These are phyloP conservation scores for Echinosophora koreensis DNA, from an alignment of 306 rosid genomes.

Conservation along the genomic window DNA sequence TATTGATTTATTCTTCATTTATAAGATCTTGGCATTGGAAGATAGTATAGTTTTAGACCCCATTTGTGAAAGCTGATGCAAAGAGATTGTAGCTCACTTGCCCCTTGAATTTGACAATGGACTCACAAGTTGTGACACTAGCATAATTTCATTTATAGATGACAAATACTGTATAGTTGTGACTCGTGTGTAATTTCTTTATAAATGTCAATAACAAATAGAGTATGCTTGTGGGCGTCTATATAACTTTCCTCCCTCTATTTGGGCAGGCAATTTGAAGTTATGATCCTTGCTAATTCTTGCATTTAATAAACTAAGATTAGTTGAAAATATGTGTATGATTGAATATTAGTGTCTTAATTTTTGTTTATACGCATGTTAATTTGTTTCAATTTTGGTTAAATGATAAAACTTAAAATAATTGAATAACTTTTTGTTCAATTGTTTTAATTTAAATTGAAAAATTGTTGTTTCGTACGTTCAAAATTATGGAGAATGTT, in stretches of 20 bases:
- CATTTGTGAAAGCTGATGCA: slow-evolving; percentile 40
- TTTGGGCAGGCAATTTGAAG: slow-evolving; percentile 26
- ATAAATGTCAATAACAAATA: slow-evolving; percentile 18
- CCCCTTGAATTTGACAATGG: neutral
- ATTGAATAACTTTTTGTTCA: neutral
- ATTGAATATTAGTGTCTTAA: neutral
- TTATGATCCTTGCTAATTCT: neutral
- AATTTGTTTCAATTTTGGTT: neutral
- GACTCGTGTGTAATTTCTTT: slow-evolving; percentile 31
- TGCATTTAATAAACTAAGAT: neutral
- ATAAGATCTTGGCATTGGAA: slow-evolving; percentile 35
- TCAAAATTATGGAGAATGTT: too few relatives aligned
- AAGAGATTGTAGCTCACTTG: slow-evolving; percentile 36
- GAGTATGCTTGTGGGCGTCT: neutral
- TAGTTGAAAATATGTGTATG: slow-evolving; percentile 6
- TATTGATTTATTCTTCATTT: slow-evolving; percentile 34
- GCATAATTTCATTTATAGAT: slow-evolving; percentile 6
- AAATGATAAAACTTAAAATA: neutral
- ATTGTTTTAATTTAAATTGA: neutral
- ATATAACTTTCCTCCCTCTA: neutral
- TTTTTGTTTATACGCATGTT: neutral
- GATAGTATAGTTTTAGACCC: slow-evolving; percentile 21
- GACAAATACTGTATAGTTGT: slow-evolving; percentile 37
- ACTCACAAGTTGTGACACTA: slow-evolving; percentile 18
- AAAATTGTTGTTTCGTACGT: neutral